Percentiles rank a stretch among this genome's conserved stretches.
phyloP scores from a whole-genome alignment of 495 filamentous ascomycete species.

The Aspergillus baeticus region DNA sequence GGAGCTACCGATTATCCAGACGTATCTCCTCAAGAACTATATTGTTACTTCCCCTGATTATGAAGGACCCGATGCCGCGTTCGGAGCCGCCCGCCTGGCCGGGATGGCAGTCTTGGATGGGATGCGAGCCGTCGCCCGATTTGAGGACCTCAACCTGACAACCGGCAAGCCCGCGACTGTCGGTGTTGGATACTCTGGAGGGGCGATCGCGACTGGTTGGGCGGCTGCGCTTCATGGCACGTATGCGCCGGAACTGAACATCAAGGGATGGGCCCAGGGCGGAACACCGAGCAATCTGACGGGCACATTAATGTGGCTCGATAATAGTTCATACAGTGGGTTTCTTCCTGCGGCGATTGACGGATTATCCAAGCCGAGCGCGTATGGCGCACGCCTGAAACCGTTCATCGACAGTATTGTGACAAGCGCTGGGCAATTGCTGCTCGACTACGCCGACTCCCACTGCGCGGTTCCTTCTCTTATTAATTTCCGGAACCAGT shows the following conservation, averaged over 20 bases:
- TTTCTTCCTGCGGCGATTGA: conserved; percentile 30
- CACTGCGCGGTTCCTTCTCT: conserved; percentile 25
- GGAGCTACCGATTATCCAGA: conserved; percentile 29
- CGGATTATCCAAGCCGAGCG: conserved; percentile 27
- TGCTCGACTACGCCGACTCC: conserved; percentile 12
- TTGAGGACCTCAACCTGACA: conserved; percentile 22
- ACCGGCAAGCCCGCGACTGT: conserved; percentile 27
- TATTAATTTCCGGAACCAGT: conserved; percentile 21
- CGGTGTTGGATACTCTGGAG: conserved; percentile 54
- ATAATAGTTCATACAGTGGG: conserved; percentile 28
- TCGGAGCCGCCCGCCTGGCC: conserved; percentile 26
- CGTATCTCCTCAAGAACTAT: conserved; percentile 29
- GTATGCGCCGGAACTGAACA: conserved; percentile 54
- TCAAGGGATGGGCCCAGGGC: conserved; percentile 50
- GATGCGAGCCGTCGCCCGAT: conserved; percentile 34
- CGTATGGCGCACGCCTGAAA: conserved; percentile 29
- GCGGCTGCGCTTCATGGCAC: conserved; percentile 48
- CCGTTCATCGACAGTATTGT: conserved; percentile 26
- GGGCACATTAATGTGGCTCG: conserved; percentile 27
- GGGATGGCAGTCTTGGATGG: conserved; percentile 36
- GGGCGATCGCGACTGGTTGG: conserved; percentile 52
- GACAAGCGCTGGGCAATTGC: conserved; percentile 19
- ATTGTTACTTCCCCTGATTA: conserved; percentile 35
- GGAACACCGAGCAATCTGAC: conserved; percentile 41
- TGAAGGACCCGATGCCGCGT: conserved; percentile 35